phyloP scores from a whole-genome alignment of 1,284 basidiomycete genomes.

The Volvariella surrecta region DNA sequence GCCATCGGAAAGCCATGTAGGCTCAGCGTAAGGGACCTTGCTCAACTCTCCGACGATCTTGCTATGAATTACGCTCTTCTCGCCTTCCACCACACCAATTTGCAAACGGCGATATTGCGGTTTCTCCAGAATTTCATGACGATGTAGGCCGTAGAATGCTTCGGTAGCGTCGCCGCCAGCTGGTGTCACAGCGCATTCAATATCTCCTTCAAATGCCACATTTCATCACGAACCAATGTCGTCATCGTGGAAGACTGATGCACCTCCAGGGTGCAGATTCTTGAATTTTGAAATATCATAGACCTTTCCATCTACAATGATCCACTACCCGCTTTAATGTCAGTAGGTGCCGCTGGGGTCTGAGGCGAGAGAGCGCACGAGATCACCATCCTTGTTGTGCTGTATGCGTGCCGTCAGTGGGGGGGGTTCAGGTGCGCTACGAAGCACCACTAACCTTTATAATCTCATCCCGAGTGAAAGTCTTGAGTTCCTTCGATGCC shows the following conservation, averaged over 20 bases:
- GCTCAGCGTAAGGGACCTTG: slow-evolving; percentile 77
- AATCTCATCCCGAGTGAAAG: slow-evolving; percentile 45
- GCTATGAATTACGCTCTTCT: slow-evolving; percentile 48
- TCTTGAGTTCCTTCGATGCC: slow-evolving; percentile 35
- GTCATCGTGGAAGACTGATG: slow-evolving; percentile 61
- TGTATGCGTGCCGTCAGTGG: slow-evolving; percentile 32
- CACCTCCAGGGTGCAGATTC: slow-evolving; percentile 76
- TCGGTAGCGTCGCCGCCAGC: slow-evolving; percentile 83
- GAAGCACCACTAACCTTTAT: slow-evolving; percentile 29
- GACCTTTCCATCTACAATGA: slow-evolving; percentile 78
- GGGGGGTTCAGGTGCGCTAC: not conserved
- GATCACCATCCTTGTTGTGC: slow-evolving; percentile 60
- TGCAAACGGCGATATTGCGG: slow-evolving; percentile 67
- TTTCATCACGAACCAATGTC: slow-evolving; percentile 49
- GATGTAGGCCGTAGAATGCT: slow-evolving; percentile 78
- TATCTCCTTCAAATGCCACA: not conserved
- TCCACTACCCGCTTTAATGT: no score
- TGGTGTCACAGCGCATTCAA: slow-evolving; percentile 14
- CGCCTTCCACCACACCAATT: slow-evolving; percentile 63
- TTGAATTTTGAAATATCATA: slow-evolving; percentile 77
- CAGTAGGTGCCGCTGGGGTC: no score
- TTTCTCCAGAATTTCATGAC: slow-evolving; percentile 68
- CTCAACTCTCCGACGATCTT: slow-evolving; percentile 51
- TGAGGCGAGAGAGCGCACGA: slow-evolving; percentile 26
- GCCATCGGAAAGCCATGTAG: slow-evolving; percentile 64